Evolutionary conservation across 106 monocot species (phyloP).

Genomic region (Acorus calamus): DNA sequence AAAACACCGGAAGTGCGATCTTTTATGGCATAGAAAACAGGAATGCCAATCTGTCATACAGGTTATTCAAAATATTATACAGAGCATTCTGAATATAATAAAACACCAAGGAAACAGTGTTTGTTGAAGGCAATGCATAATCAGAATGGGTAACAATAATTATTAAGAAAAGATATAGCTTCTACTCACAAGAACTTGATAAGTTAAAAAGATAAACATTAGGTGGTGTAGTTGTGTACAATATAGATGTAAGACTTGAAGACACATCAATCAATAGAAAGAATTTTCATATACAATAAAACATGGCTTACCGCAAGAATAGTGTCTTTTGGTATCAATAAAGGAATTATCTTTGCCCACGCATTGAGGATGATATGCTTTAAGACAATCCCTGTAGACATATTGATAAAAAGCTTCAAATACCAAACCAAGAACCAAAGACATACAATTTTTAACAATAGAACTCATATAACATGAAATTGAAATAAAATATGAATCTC

Average conservation of each 20-base stretch:
- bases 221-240: no score
- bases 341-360: slow-evolving; percentile 42
- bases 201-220: background rate
- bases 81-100: background rate
- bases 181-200: background rate
- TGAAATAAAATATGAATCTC: background rate
- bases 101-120: background rate
- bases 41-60: slow-evolving; percentile 53
- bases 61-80: background rate
- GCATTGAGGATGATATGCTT: slow-evolving; percentile 64
- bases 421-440: no score
- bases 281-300: no score
- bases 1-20: slow-evolving; percentile 39
- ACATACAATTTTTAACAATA: no score
- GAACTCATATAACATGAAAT: no score
- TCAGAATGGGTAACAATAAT: no score
- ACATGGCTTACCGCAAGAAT: slow-evolving; percentile 47
- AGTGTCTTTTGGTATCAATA: slow-evolving; percentile 31
- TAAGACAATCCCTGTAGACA: slow-evolving; percentile 51
- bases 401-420: no score
- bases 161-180: no score
- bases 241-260: no score
- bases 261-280: no score
- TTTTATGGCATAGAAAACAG: slow-evolving; percentile 43
- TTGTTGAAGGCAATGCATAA: no score